Conservation (phyloP, 2,329 filamentous ascomycete species). For the Cladosporium sp. region DNA sequence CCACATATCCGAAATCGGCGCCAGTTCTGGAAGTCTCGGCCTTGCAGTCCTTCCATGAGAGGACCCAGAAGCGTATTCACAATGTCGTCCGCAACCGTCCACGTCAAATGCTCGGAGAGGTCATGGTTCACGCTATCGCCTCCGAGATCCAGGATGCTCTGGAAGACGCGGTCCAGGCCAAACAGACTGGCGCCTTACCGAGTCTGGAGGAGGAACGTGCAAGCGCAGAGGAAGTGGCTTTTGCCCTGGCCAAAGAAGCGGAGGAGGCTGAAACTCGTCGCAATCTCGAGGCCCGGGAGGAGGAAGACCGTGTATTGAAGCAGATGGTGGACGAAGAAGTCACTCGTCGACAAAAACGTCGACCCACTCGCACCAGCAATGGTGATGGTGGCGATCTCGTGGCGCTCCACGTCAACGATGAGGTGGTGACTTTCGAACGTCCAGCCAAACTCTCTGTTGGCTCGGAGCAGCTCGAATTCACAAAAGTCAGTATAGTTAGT, state of each 20-base stretch:
- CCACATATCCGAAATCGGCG: constrained; percentile 84
- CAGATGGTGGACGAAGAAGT: constrained; percentile 73
- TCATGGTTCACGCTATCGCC: constrained; percentile 65
- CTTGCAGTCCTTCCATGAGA: constrained; percentile 64
- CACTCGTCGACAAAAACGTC: constrained; percentile 65
- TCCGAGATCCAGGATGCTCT: constrained; percentile 67
- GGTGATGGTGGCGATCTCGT: constrained; percentile 18
- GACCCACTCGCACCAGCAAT: constrained; percentile 46
- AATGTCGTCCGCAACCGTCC: constrained; percentile 69
- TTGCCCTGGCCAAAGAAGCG: constrained; percentile 54
- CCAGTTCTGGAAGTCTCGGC: constrained; percentile 71
- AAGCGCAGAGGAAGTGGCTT: constrained; percentile 72
- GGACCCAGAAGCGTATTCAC: constrained; percentile 69
- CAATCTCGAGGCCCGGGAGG: constrained; percentile 42
- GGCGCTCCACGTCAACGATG: constrained; percentile 18
- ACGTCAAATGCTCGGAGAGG: constrained; percentile 61
- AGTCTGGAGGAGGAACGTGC: constrained; percentile 88
- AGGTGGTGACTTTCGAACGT: constrained; percentile 34
- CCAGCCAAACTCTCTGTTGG: constrained; percentile 26
- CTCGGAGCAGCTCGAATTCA: constrained; percentile 28
- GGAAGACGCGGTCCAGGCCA: constrained; percentile 79
- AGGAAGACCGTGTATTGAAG: constrained; percentile 70
- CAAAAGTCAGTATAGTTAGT: constrained; percentile 26
- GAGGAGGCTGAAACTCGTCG: constrained; percentile 43
- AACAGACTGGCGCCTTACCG: constrained; percentile 72